phyloP scores from a whole-genome alignment of 805 yeast genomes.

The Candida piceae region DNA sequence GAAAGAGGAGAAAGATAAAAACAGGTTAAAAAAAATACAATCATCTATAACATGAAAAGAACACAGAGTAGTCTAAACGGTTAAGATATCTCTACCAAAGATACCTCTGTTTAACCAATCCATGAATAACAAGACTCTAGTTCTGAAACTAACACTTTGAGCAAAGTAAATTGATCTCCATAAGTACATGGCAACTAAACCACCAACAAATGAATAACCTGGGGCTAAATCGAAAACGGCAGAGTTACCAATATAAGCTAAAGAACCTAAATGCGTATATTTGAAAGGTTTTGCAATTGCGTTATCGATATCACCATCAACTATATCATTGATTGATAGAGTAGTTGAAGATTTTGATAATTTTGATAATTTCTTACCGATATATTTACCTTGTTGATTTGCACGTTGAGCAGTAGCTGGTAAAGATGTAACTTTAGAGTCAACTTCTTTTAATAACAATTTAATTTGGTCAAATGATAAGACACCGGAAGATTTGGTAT shows the following conservation, averaged over 20 bases:
- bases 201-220: conserved; percentile 57
- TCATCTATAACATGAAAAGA: background rate
- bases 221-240: conserved; percentile 67
- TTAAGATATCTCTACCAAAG: conserved; percentile 44
- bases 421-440: conserved; percentile 57
- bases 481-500: conserved; percentile 41
- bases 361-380: conserved; percentile 55
- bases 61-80: conserved; percentile 9
- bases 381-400: conserved; percentile 62
- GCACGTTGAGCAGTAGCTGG: conserved; percentile 78
- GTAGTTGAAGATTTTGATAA: conserved; percentile 43
- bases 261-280: conserved; percentile 59
- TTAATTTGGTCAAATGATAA: conserved; percentile 49
- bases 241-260: conserved; percentile 66
- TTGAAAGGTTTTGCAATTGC: conserved; percentile 52
- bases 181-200: conserved; percentile 62
- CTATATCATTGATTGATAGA: conserved; percentile 38
- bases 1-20: background rate
- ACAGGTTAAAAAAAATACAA: background rate
- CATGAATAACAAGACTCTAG: conserved; percentile 57
- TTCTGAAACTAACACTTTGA: conserved; percentile 59
- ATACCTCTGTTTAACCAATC: conserved; percentile 65
- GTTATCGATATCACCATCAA: conserved; percentile 53
- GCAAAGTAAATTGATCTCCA: conserved; percentile 72
- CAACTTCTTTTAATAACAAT: conserved; percentile 47